Evolutionary conservation across 495 filamentous ascomycete species (phyloP), one percentile per base, ranked within the genome.

Genomic region (Acidiella bohemica): DNA sequence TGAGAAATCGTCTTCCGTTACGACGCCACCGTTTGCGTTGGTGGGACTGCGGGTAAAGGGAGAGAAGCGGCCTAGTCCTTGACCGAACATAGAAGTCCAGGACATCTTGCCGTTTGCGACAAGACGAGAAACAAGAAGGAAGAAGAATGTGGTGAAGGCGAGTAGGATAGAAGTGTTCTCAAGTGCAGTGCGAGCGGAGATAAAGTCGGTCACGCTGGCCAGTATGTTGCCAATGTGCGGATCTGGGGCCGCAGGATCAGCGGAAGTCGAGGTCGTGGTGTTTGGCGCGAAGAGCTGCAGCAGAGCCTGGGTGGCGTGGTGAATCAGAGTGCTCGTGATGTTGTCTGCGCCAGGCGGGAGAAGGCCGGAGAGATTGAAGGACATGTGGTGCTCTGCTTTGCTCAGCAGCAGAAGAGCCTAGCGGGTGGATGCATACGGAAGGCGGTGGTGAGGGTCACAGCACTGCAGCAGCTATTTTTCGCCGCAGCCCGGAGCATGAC

Each of bases 1-100:
- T 51, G 71, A 75, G 59, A 77, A 93, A 53, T 88, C 81, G 9
- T 70, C 71, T 36, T 87, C 82, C 55, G 70, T 78, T 46, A 90
- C 76, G 44, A 76, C 41, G 26, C 45, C 32, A n/a, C 22, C 14
- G 19, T 26, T 32, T 16, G 17, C 22, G 3, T 14, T 61, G 56
- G 40, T 55, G 9, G 50, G 46, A 11, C 46, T 50, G 35, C 56
- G 53, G 21, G 64, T 62, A 53, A 67, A 70, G 10, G 67, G 67
- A 1, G 62, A 66, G 40, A 68, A 62, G 39, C 63, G 55, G 19
- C 63, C 55, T 3, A 48, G 47, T n/a, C n/a, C n/a, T 42, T 69
- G 71, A 38, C 54, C 58, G 29, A 70, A 57, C 56, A 71, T 75
- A 48, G 68, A 70, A 58, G 72, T 72, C 60, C 78, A 75, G 43